A percentile compares a stretch with the other conserved stretches of the same genome.
These are phyloP conservation scores for Ministeria vibrans DNA, from an alignment of 78 protist species.

Conservation along the genomic window DNA sequence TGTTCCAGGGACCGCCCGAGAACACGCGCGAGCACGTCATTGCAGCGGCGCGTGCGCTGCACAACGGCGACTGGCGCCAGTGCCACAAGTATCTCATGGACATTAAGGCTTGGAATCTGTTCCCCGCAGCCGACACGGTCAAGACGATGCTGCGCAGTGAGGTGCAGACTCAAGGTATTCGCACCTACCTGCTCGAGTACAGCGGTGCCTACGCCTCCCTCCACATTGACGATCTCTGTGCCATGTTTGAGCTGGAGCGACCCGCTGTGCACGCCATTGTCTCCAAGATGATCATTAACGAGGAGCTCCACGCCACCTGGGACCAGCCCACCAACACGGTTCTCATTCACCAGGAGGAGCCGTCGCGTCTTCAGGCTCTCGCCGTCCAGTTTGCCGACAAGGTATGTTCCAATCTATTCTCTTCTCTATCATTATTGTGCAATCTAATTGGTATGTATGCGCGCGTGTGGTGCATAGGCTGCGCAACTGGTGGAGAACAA, in stretches of 20 bases:
- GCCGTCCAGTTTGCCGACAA: constrained; percentile 65
- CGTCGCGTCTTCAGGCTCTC: constrained; percentile 60
- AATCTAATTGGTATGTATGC: not conserved
- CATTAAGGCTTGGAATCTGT: constrained; percentile 58
- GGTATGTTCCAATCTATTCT: not conserved
- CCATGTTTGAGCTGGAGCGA: constrained; percentile 9
- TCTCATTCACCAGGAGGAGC: constrained; percentile 67
- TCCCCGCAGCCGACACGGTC: constrained; percentile 50
- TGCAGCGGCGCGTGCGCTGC: constrained; percentile 62
- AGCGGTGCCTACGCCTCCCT: constrained; percentile 50
- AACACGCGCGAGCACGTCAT: constrained; percentile 70
- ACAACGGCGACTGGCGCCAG: constrained; percentile 71
- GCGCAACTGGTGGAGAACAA: no score
- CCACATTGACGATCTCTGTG: constrained; percentile 37
- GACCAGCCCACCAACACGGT: constrained; percentile 70
- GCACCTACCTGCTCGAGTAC: constrained; percentile 68
- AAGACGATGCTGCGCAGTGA: constrained; percentile 23
- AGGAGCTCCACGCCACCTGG: constrained; percentile 63
- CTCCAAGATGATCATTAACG: constrained; percentile 71
- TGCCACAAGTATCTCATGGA: constrained; percentile 30
- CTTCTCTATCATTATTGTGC: not conserved
- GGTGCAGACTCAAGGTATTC: constrained; percentile 68
- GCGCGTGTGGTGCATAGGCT: no score
- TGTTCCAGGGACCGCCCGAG: constrained; percentile 75
- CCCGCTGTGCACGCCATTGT: constrained; percentile 45